phyloP scores from a whole-genome alignment of 2,329 filamentous ascomycete genomes.

The Trichoderma hamatum region DNA sequence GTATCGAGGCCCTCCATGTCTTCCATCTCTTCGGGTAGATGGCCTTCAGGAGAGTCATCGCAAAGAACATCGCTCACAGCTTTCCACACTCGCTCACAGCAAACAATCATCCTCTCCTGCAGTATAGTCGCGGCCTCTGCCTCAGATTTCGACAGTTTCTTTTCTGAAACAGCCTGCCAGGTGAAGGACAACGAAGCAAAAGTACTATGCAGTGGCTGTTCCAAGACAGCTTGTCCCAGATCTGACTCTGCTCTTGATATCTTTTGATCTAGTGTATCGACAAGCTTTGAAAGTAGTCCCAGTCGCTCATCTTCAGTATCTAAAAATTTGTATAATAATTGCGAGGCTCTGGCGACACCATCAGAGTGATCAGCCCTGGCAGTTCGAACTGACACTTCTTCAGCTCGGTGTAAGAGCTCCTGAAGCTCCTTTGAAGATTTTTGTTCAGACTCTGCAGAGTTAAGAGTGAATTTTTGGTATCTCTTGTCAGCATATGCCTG shows the following conservation, averaged over 20 bases:
- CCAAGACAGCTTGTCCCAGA: conserved; percentile 66
- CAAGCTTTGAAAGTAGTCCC: conserved; percentile 58
- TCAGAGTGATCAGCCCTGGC: conserved; percentile 91
- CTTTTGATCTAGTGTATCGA: conserved; percentile 66
- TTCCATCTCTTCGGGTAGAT: conserved; percentile 75
- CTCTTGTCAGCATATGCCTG: conserved; percentile 50
- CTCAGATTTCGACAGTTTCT: conserved; percentile 44
- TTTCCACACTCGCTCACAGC: conserved; percentile 73
- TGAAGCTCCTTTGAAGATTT: conserved; percentile 42
- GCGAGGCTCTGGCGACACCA: conserved; percentile 77
- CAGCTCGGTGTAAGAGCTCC: conserved; percentile 56
- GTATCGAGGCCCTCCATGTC: conserved; percentile 73
- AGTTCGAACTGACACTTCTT: conserved; percentile 65
- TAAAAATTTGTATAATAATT: conserved; percentile 67
- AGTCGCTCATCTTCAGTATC: conserved; percentile 47
- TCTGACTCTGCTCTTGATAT: conserved; percentile 64
- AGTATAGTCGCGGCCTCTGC: conserved; percentile 44
- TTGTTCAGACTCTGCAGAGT: conserved; percentile 24
- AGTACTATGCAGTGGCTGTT: conserved; percentile 69
- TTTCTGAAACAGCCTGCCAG: conserved; percentile 54
- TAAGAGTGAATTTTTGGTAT: conserved; percentile 36
- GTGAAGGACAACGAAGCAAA: conserved; percentile 66
- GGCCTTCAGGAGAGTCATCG: conserved; percentile 91
- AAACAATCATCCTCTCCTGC: conserved; percentile 59
- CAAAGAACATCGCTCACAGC: conserved; percentile 79